phyloP scores from a whole-genome alignment of 176 grass and related monocot genomes.

The Bromus sterilis region DNA sequence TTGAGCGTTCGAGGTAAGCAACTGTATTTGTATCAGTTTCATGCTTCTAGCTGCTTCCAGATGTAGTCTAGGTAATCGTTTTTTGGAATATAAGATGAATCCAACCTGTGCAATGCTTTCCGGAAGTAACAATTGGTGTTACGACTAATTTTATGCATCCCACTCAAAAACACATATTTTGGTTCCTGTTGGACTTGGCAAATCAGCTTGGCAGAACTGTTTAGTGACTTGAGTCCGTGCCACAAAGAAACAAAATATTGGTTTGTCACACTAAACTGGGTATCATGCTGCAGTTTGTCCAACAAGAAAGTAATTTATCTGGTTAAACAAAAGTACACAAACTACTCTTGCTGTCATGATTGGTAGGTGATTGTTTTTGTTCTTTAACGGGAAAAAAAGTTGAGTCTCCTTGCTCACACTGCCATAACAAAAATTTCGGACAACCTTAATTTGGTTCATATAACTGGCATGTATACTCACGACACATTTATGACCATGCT shows the following conservation, averaged over 20 bases:
- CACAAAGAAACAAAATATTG: slow-evolving; percentile 4
- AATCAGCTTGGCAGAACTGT: background rate
- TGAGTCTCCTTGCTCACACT: slow-evolving; percentile 5
- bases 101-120: background rate
- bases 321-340: background rate
- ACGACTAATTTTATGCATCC: background rate
- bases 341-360: background rate
- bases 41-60: background rate
- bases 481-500: background rate
- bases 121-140: slow-evolving; percentile 2
- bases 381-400: background rate
- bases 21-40: slow-evolving; percentile 3
- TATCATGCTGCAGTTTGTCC: background rate
- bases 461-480: background rate
- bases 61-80: background rate
- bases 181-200: background rate
- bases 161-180: background rate
- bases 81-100: background rate
- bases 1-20: slow-evolving; percentile 72
- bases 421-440: background rate
- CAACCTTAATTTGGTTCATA: background rate
- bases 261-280: slow-evolving; percentile 2
- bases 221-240: background rate
- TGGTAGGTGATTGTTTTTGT: background rate
- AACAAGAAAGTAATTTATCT: background rate